These are phyloP conservation scores for Pholiota adiposa DNA, from an alignment of 1,284 basidiomycete genomes.

Conservation along the genomic window DNA sequence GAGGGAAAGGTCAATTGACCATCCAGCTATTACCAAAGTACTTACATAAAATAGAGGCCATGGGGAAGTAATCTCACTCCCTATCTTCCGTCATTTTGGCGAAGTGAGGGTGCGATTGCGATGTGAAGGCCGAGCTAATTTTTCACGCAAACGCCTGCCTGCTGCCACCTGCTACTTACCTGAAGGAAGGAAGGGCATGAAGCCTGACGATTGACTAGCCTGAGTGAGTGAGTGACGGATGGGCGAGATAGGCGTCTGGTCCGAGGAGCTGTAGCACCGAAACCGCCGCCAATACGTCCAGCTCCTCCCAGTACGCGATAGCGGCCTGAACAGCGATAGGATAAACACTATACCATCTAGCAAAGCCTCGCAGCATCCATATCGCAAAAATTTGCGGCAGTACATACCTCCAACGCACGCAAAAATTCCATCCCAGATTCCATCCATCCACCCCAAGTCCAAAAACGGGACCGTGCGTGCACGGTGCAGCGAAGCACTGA, in stretches of 20 bases:
- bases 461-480: not conserved
- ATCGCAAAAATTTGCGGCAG: not conserved
- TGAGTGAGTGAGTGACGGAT: not conserved
- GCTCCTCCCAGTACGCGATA: not conserved
- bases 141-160: not conserved
- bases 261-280: not conserved
- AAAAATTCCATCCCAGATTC: too few relatives aligned
- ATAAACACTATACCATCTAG: not conserved
- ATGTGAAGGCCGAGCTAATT: not conserved
- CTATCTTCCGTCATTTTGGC: not conserved
- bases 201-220: not conserved
- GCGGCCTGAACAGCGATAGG: not conserved
- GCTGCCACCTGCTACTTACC: not conserved
- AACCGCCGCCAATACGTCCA: not conserved
- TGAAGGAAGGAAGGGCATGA: not conserved
- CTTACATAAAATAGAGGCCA: not conserved
- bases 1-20: not conserved
- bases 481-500: not conserved
- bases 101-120: not conserved
- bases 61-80: not conserved
- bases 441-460: too few relatives aligned
- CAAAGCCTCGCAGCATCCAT: not conserved
- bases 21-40: not conserved
- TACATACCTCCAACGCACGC: too few relatives aligned
- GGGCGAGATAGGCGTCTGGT: not conserved